phyloP scores from a whole-genome alignment of 1,284 basidiomycete genomes.

The Cystobasidium pallidum region DNA sequence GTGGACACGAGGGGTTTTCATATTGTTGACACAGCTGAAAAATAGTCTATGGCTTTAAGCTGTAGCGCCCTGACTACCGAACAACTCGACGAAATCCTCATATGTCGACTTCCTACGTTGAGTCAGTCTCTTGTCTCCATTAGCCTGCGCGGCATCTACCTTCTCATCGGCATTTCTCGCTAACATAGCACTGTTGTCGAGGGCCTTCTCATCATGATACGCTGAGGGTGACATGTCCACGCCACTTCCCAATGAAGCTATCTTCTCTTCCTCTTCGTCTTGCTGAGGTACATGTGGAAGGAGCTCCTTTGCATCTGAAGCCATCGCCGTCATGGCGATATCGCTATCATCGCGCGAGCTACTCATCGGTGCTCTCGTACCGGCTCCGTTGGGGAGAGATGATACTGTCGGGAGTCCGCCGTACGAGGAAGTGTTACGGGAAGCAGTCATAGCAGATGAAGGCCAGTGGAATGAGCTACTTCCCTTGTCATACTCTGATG shows the following conservation, averaged over 20 bases:
- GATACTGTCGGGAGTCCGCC: not conserved
- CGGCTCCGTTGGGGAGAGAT: conserved; percentile 4
- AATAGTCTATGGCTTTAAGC: too few species aligned
- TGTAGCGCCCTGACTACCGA: conserved; percentile 8
- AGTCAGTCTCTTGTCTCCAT: not conserved
- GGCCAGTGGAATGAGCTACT: not conserved
- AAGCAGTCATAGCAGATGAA: not conserved
- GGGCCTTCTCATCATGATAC: not conserved
- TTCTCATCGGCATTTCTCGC: not conserved
- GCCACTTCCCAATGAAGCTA: not conserved
- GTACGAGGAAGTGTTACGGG: not conserved
- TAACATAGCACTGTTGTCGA: not conserved
- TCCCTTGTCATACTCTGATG: not conserved
- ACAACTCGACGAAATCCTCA: conserved; percentile 34
- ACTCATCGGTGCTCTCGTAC: conserved; percentile 13
- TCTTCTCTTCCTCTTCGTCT: not conserved
- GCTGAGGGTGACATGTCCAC: not conserved
- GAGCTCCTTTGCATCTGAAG: not conserved
- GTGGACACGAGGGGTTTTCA: too few species aligned
- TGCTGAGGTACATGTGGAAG: not conserved
- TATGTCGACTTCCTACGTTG: conserved; percentile 25
- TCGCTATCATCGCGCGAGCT: conserved; percentile 9
- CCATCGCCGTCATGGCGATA: not conserved
- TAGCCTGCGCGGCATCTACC: not conserved
- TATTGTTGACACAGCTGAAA: too few species aligned